Conservation (phyloP, 352 stramenopile genomes). For the Pythium scleroteichum region DNA sequence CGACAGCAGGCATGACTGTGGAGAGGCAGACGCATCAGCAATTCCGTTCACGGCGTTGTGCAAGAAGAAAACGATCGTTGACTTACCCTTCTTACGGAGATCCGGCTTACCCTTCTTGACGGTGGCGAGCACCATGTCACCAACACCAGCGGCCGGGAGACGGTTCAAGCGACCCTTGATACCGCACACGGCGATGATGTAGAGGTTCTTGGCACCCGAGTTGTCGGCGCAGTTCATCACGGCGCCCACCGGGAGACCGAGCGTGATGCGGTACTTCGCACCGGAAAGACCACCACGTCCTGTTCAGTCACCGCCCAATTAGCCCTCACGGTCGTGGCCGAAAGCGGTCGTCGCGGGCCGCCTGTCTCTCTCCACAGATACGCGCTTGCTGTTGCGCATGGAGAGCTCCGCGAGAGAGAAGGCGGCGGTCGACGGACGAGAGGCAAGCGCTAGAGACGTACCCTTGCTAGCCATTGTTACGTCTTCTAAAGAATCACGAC, state of each 20-base stretch:
- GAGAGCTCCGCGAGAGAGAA: not conserved
- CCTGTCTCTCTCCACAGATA: too few species aligned
- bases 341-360: not conserved
- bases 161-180: slow-evolving; percentile 99
- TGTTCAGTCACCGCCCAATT: slow-evolving; percentile 21
- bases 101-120: slow-evolving; percentile 99
- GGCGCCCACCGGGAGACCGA: slow-evolving; percentile 98
- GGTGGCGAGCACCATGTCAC: slow-evolving; percentile 99
- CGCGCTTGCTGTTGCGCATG: slow-evolving; percentile 7
- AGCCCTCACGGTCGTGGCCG: not conserved
- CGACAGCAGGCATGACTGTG: slow-evolving; percentile 97
- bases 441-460: slow-evolving; percentile 34
- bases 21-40: not conserved
- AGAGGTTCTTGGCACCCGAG: slow-evolving; percentile 99
- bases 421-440: not conserved
- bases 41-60: not conserved
- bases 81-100: slow-evolving; percentile 97
- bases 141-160: slow-evolving; percentile 97
- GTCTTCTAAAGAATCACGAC: slow-evolving; percentile 87
- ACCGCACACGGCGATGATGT: slow-evolving; percentile 99
- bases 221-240: slow-evolving; percentile 99
- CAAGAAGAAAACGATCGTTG: not conserved
- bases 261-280: slow-evolving; percentile 99
- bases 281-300: slow-evolving; percentile 96
- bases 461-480: slow-evolving; percentile 81